phyloP scores from a whole-genome alignment of 2,329 filamentous ascomycete species.

The Mycosphaerella arachidis region DNA sequence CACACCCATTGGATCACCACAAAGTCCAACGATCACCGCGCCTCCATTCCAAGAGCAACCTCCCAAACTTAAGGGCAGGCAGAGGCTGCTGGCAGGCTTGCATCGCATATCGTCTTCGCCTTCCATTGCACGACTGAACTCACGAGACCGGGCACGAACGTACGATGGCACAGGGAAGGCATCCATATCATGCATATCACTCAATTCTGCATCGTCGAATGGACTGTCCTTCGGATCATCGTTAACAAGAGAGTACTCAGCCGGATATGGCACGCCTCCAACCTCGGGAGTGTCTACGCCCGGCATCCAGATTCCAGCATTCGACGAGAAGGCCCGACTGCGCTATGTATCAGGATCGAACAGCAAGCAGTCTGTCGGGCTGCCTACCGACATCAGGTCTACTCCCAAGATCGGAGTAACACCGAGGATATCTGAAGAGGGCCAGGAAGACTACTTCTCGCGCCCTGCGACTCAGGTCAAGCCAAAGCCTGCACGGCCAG shows the following conservation, averaged over 20 bases:
- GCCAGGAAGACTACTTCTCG: constrained; percentile 47
- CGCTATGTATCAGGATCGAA: constrained; percentile 49
- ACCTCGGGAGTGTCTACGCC: constrained; percentile 49
- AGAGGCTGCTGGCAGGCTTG: constrained; percentile 66
- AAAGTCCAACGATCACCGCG: constrained; percentile 26
- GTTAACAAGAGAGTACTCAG: constrained; percentile 54
- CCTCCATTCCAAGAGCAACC: constrained; percentile 31
- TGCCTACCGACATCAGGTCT: constrained; percentile 61
- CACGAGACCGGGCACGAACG: constrained; percentile 55
- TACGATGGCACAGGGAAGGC: constrained; percentile 61
- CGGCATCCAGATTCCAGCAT: constrained; percentile 42
- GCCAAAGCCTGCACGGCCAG: constrained; percentile 31
- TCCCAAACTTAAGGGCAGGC: constrained; percentile 62
- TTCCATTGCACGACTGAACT: constrained; percentile 60
- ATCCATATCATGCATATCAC: constrained; percentile 61
- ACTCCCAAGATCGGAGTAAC: constrained; percentile 34
- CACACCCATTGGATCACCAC: constrained; percentile 12
- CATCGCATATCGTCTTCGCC: constrained; percentile 79
- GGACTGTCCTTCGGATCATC: constrained; percentile 52
- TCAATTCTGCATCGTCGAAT: constrained; percentile 50
- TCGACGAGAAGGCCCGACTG: constrained; percentile 53
- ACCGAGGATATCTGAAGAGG: constrained; percentile 33
- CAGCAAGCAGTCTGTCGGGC: constrained; percentile 51
- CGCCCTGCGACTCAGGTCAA: constrained; percentile 26
- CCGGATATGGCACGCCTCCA: constrained; percentile 53